Evolutionary conservation across 352 stramenopile genomes (phyloP), one percentile per base, ranked within the genome.

Genomic region (Phytophthora crassamura): DNA sequence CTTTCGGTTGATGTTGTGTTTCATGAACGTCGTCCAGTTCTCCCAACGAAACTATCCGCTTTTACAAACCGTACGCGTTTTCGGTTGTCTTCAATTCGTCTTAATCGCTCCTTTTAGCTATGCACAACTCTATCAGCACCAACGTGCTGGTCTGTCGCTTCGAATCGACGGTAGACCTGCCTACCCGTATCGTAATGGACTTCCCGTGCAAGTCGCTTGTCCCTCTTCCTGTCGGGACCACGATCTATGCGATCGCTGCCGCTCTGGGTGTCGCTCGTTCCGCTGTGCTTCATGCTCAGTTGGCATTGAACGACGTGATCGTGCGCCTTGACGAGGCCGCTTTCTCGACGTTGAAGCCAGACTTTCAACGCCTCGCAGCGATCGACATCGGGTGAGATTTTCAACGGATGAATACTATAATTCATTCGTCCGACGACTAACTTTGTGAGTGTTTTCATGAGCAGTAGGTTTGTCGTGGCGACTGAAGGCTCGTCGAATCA

Each of bases 391-490:
- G 51, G 38, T 59, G 38, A 47, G 51, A 5, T 36, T 28, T n/a
- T 35, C n/a, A n/a, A n/a, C n/a, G n/a, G n/a, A n/a, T n/a, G n/a
- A n/a, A n/a, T n/a, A n/a, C n/a, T n/a, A n/a, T n/a, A n/a, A n/a
- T n/a, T n/a, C n/a, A n/a, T n/a, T n/a, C n/a, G n/a, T n/a, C n/a
- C n/a, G n/a, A n/a, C n/a, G 35, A 7, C 15, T 45, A 25, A 43
- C 38, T 43, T 16, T 1, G 15, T 16, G n/a, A n/a, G n/a, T 43
- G 12, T 43, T 43, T 46, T 40, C 30, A 33, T 11, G 1, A 59
- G n/a, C n/a, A 50, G 52, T 20, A 50, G 52, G n/a, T 59, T 59
- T 59, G 39, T 20, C 15, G 38, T 59, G 25, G 50, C 52, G n/a
- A 50, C 52, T 11, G 39, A 59, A 33, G n/a, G 16, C 12, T 18